Percentiles rank a stretch among this genome's conserved stretches.
These are phyloP conservation scores for Actinomortierella wolfii DNA, from an alignment of 371 early-diverging fungal species.

Conservation along the genomic window DNA sequence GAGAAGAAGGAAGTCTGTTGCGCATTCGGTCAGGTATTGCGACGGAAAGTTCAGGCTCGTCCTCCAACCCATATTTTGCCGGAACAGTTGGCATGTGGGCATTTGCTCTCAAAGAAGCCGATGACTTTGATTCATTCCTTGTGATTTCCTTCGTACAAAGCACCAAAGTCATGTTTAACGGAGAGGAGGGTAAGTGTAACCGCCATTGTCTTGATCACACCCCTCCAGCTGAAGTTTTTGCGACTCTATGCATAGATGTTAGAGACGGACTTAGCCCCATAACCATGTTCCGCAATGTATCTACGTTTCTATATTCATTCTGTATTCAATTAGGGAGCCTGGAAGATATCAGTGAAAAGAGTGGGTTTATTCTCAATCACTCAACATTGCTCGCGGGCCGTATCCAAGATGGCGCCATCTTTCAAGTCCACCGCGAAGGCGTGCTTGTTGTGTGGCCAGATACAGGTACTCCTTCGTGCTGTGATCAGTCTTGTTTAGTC, in stretches of 20 bases:
- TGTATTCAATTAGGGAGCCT: slow-evolving; percentile 9
- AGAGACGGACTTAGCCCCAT: background rate
- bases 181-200: slow-evolving; percentile 15
- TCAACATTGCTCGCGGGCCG: slow-evolving; percentile 26
- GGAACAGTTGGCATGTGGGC: slow-evolving; percentile 36
- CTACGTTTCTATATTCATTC: background rate
- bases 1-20: slow-evolving; percentile 14
- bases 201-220: background rate
- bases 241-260: background rate
- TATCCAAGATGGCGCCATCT: slow-evolving; percentile 14
- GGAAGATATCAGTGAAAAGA: slow-evolving; percentile 22
- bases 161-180: slow-evolving; percentile 26
- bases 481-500: no score
- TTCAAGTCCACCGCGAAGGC: slow-evolving; percentile 33
- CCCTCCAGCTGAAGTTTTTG: background rate
- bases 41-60: slow-evolving; percentile 25
- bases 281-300: background rate
- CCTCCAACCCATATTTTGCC: slow-evolving; percentile 20
- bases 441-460: slow-evolving; percentile 9
- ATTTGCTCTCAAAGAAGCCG: slow-evolving; percentile 8
- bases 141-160: slow-evolving; percentile 31
- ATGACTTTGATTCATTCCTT: slow-evolving; percentile 19
- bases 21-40: slow-evolving; percentile 30
- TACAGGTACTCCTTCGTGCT: slow-evolving; percentile 10
- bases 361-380: slow-evolving; percentile 19